Percentiles rank a stretch among this genome's conserved stretches.
Conservation (phyloP, 148 eudicot species). For the Rhododendron williamsianum region DNA sequence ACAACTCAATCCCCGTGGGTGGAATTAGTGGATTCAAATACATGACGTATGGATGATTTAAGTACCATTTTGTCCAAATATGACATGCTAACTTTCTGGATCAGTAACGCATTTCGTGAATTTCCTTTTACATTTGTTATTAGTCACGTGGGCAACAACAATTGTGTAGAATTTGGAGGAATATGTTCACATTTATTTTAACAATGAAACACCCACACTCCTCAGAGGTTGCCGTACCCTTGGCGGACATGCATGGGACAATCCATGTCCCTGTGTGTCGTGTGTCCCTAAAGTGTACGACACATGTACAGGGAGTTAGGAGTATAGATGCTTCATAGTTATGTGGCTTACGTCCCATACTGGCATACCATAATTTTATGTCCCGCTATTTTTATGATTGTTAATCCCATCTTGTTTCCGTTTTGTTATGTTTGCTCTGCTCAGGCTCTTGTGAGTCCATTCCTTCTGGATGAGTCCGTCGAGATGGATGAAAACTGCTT, state of each 20-base stretch:
- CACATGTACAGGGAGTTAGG: neutral
- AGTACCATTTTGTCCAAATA: neutral
- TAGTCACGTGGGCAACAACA: neutral
- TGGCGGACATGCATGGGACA: neutral
- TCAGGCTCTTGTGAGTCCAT: slow-evolving; percentile 86
- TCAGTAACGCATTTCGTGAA: neutral
- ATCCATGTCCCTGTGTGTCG: neutral
- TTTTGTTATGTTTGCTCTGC: slow-evolving; percentile 11
- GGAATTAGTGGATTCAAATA: neutral
- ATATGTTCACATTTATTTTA: neutral
- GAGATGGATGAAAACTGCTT: slow-evolving; percentile 35
- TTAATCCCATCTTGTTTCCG: neutral
- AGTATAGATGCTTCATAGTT: neutral
- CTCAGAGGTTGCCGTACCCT: neutral
- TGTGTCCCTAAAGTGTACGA: too few relatives aligned
- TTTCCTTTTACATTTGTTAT: neutral
- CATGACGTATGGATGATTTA: neutral
- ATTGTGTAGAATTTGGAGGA: neutral
- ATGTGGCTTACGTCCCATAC: neutral
- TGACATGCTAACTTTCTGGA: neutral
- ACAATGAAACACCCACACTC: neutral
- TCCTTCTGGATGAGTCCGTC: slow-evolving; percentile 65
- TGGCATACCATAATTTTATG: neutral
- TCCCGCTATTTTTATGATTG: neutral
- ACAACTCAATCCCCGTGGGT: neutral